Base-by-base conservation (phyloP, 106 monocot species). In the Allium cepa region DNA sequence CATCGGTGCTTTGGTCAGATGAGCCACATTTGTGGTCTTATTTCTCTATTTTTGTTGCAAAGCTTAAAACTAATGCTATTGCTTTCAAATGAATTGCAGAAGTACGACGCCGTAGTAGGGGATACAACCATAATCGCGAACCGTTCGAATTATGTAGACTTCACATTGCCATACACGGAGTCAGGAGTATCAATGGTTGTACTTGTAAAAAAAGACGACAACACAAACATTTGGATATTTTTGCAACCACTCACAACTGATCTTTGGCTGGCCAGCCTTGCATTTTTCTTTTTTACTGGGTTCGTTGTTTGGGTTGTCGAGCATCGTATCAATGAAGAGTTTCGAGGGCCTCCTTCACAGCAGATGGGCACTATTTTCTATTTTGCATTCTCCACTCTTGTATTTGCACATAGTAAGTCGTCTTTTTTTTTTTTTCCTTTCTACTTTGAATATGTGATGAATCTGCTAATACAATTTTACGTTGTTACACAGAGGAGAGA, bases 331-430 rank as follows among this genome's bases (percentile, higher is more conserved):
- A 77, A 86, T 67, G 10, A 12, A 2, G 81, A 85, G 26, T 85
- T 85, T 69, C 58, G 79, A 4, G 85, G 85, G 2, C 59, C 85
- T 3, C 59, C 64, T 1, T 49, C 57, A 8, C 69, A 82, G 53
- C 76, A 82, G 53, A 57, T 82, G 46, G 82, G 79, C 56, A 53
- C 62, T 13, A 77, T 69, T 16, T 79, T 82, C 70, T 87, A 79
- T 79, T 86, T 73, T 59, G 59, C 79, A 28, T 87, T 82, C 73
- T 79, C 77, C 49, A 87, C 86, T 1, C 74, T 87, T 5, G 79
- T 86, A 60, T 82, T 76, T 52, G 77, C 81, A 2, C 81, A 81
- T 57, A 85, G 85, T 84, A 74, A 28, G 63, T 59, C 59, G n/a
- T 0, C 27, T 3, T n/a, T n/a, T n/a, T 22, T 22, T 22, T 22